These are phyloP conservation scores for Neurospora cerealis DNA, from an alignment of 495 filamentous ascomycete genomes.

Conservation along the genomic window DNA sequence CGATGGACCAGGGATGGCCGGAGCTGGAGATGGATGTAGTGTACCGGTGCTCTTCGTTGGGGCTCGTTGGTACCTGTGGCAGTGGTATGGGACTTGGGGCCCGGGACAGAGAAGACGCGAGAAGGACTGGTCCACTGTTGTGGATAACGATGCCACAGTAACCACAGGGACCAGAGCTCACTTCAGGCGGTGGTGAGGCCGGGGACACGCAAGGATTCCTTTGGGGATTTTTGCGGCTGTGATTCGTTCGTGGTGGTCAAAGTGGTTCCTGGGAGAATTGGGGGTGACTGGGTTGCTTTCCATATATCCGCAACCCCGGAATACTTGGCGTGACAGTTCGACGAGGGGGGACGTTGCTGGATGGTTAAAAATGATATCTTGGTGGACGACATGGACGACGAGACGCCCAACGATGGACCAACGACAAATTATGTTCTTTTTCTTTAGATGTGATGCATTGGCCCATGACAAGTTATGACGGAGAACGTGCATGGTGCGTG, in stretches of 20 bases:
- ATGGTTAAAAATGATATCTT: background rate
- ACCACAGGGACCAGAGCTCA: background rate
- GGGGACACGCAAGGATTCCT: background rate
- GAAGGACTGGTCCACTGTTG: background rate
- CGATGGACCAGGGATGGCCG: background rate
- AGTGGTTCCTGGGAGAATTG: background rate
- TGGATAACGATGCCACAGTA: background rate
- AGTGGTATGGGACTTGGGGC: background rate
- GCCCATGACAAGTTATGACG: background rate
- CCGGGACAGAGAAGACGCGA: background rate
- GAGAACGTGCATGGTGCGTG: background rate
- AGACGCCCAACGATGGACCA: background rate
- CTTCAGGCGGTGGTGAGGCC: background rate
- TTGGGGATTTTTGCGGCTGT: background rate
- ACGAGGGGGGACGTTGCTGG: background rate
- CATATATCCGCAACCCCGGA: background rate
- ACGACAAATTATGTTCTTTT: background rate
- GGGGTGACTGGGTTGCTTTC: background rate
- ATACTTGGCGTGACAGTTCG: background rate
- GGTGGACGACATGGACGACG: background rate
- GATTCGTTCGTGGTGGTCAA: background rate
- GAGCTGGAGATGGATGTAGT: background rate
- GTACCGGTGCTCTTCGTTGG: background rate
- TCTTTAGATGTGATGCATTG: background rate
- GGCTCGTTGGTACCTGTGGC: background rate